Evolutionary conservation across 805 yeast genomes (phyloP), one percentile per base, ranked within the genome.

Genomic region (Saitoella complicata): DNA sequence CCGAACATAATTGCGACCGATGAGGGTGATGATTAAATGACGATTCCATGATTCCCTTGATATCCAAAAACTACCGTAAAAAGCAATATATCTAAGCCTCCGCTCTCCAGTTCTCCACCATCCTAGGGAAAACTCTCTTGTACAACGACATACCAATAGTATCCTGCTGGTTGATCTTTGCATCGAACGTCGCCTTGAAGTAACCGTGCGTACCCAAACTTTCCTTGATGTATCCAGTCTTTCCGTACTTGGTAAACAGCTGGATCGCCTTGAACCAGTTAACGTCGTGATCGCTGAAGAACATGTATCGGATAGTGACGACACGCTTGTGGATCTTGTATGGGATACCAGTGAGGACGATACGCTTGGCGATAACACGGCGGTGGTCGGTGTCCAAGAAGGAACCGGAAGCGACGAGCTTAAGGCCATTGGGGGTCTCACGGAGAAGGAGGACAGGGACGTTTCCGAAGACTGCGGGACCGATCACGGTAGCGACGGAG

Each of bases 191-290:
- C 29, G 96, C 95, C 66, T 91, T 91, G 74, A 80, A 87, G 68
- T 88, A 85, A 51, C 99, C 99, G 60, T 91, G 98, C 1, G 98
- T 91, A 65, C 99, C 99, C 67, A 91, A 70, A 58, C 87, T 75
- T 61, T 88, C 96, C 63, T 84, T 88, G 60, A 93, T 88, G 62
- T 81, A 81, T 45, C 99, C 99, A 13, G 86, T 71, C 62, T 96
- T 77, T 42, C 98, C 99, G 55, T 78, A 72, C 61, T 83, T 85
- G 38, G 97, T 87, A 63, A 85, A 91, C 49, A 91, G 66, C 38
- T 97, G 97, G 53, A 91, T 80, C 4, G 87, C 79, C 64, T 82
- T 83, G 72, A 80, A 91, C 75, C 82, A 82, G 52, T 73, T 74
- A 52, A 93, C 81, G 59, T 91, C 99, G 41, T 81, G 84, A 7